These are phyloP conservation scores for Leishmania major DNA, from an alignment of 208 protist species.

Conservation along the genomic window DNA sequence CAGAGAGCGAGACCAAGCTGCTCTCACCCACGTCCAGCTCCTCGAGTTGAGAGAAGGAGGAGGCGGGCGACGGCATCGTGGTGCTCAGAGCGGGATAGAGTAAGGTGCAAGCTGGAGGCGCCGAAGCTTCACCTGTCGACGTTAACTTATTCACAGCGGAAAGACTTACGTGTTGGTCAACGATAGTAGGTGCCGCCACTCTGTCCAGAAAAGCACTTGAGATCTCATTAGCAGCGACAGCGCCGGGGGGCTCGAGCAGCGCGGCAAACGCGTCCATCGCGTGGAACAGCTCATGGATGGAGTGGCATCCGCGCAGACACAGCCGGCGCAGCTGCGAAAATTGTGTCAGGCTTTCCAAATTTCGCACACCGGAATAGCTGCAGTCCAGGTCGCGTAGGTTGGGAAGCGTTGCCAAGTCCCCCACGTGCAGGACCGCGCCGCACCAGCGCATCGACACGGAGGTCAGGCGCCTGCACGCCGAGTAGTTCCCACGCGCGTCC, in stretches of 20 bases:
- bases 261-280: background rate
- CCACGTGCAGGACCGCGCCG: conserved; percentile 8
- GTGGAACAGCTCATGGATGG: conserved; percentile 16
- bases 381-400: conserved; percentile 21
- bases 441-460: conserved; percentile 26
- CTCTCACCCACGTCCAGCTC: conserved; percentile 29
- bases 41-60: conserved; percentile 15
- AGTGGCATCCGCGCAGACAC: conserved; percentile 19
- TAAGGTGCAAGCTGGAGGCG: background rate
- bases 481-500: conserved; percentile 12
- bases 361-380: conserved; percentile 16
- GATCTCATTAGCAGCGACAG: background rate
- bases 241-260: background rate
- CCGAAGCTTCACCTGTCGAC: background rate
- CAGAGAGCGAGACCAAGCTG: conserved; percentile 10
- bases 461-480: conserved; percentile 10
- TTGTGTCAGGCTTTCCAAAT: conserved; percentile 2
- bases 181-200: background rate
- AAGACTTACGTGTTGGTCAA: background rate
- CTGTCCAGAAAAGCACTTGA: background rate
- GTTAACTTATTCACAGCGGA: background rate
- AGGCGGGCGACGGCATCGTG: background rate
- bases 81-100: background rate
- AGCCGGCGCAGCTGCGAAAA: conserved; percentile 17
- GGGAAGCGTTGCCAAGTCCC: conserved; percentile 19